A percentile compares a stretch with the other conserved stretches of the same genome.
Conservation (phyloP, 2,329 filamentous ascomycete genomes). For the Ascochyta koolunga region DNA sequence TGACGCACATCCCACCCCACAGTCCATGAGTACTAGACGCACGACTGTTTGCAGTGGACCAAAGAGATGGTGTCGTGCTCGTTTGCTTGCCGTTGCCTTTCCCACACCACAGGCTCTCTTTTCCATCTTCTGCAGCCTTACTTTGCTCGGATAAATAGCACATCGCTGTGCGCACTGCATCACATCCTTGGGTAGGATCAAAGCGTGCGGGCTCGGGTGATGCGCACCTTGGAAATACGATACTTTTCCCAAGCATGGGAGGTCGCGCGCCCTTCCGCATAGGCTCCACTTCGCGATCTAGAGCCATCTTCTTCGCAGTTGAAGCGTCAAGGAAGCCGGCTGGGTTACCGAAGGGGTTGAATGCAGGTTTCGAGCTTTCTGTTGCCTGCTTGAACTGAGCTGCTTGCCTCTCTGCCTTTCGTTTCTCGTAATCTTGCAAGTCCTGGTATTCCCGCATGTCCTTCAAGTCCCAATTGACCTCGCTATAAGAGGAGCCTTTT, state of each 20-base stretch:
- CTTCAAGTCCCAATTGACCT: constrained; percentile 75
- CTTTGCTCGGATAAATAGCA: constrained; percentile 58
- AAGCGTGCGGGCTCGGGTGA: constrained; percentile 86
- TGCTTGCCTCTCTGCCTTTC: constrained; percentile 26
- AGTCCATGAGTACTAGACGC: constrained; percentile 67
- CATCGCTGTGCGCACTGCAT: constrained; percentile 58
- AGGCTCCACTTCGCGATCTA: constrained; percentile 55
- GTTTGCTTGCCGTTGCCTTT: constrained; percentile 37
- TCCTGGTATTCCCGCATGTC: constrained; percentile 82
- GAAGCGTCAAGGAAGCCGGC: constrained; percentile 36
- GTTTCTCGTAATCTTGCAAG: constrained; percentile 53
- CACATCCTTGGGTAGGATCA: constrained; percentile 71
- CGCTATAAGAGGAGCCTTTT: constrained; percentile 68
- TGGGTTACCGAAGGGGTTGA: constrained; percentile 49
- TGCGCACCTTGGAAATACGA: constrained; percentile 78
- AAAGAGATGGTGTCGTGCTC: constrained; percentile 43
- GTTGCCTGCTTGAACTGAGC: constrained; percentile 46
- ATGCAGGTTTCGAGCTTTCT: constrained; percentile 24
- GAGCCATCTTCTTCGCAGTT: constrained; percentile 35
- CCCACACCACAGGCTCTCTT: constrained; percentile 67
- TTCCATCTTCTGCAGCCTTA: constrained; percentile 47
- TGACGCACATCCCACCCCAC: constrained; percentile 75
- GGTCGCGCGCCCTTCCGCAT: constrained; percentile 69
- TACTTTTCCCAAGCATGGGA: constrained; percentile 85
- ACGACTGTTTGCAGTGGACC: constrained; percentile 48